Evolutionary conservation across 768 basidiomycete genomes (phyloP), one percentile per base, ranked within the genome.

Genomic region (Lyophyllum semitale): DNA sequence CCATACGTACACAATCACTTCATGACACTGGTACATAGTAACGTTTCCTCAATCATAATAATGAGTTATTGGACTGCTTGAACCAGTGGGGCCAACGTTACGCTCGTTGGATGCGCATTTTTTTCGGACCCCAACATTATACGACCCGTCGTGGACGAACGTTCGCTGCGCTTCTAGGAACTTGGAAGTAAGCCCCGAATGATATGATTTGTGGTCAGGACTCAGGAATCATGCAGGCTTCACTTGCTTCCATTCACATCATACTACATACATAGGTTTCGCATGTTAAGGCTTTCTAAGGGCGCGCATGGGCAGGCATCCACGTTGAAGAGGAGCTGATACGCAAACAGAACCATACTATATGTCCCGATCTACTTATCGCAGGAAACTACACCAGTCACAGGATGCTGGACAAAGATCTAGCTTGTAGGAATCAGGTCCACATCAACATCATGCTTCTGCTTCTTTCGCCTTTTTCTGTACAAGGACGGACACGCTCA

Each of bases 401-500:
- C 23, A 25, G 1, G 11, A 27, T 9, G 25, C 13, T 8, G 25
- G n/a, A 29, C n/a, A 29, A 45, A 15, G 27, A 29, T 45, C 15
- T n/a, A 40, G 38, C 35, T n/a, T 37, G 13, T 2, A 32, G 13
- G 22, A 17, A 20, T 40, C 22, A 17, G 6, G 18, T 38, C 41
- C 15, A 20, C 3, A 6, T 5, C 15, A 23, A 38, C 45, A 15
- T 57, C 53, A 59, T 30, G 33, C 37, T 18, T 47, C 38, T 8
- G 32, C 51, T 46, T 55, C 54, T 56, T 65, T 63, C 12, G 58
- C 25, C 45, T 63, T 66, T 63, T 71, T 68, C 66, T 68, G 52
- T 12, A 51, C 18, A 32, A 46, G 29, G 18, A 40, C 32, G 52
- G 37, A 35, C 17, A 32, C 26, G 23, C 18, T 53, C 37, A 50